These are phyloP conservation scores for Thoreauomyces humboldtii DNA, from an alignment of 192 early-diverging fungal species.

Conservation along the genomic window DNA sequence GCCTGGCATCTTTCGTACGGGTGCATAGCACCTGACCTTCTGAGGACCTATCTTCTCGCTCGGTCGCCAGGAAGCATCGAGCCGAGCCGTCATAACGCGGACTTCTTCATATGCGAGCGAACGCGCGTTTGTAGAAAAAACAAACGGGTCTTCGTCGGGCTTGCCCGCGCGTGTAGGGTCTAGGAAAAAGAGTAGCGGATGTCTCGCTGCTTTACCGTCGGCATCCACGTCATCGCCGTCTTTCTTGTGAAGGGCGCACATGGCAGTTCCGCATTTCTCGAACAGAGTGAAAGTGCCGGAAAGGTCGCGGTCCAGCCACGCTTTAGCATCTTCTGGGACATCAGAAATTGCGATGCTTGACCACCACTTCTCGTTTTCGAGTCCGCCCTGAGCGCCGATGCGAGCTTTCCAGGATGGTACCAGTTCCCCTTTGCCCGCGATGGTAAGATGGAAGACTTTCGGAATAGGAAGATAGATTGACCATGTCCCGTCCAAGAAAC, in stretches of 20 bases:
- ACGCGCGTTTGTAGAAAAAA: conserved; percentile 30
- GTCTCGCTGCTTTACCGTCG: background rate
- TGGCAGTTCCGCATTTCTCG: conserved; percentile 46
- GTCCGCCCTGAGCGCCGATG: conserved; percentile 32
- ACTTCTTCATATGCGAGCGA: conserved; percentile 32
- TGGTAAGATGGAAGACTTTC: conserved; percentile 28
- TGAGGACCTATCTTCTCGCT: conserved; percentile 19
- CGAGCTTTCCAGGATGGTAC: conserved; percentile 43
- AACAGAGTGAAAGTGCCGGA: conserved; percentile 33
- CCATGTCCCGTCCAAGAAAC: conserved; percentile 35
- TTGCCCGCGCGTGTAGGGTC: conserved; percentile 37
- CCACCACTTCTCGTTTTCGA: conserved; percentile 36
- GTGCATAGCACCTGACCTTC: conserved; percentile 20
- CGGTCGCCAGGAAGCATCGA: conserved; percentile 41
- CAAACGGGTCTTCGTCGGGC: conserved; percentile 35
- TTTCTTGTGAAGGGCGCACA: conserved; percentile 37
- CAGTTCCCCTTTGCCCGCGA: conserved; percentile 33
- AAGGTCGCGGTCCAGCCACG: conserved; percentile 27
- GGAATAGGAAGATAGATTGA: conserved; percentile 26
- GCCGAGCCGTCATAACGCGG: conserved; percentile 23
- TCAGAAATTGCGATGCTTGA: conserved; percentile 20
- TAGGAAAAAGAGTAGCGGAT: conserved; percentile 39
- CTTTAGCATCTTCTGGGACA: conserved; percentile 16
- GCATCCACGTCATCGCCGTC: background rate
- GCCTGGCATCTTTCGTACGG: background rate